Evolutionary conservation across 2,329 filamentous ascomycete genomes (phyloP), one percentile per base, ranked within the genome.

Genomic region (Trichophyton equinum): DNA sequence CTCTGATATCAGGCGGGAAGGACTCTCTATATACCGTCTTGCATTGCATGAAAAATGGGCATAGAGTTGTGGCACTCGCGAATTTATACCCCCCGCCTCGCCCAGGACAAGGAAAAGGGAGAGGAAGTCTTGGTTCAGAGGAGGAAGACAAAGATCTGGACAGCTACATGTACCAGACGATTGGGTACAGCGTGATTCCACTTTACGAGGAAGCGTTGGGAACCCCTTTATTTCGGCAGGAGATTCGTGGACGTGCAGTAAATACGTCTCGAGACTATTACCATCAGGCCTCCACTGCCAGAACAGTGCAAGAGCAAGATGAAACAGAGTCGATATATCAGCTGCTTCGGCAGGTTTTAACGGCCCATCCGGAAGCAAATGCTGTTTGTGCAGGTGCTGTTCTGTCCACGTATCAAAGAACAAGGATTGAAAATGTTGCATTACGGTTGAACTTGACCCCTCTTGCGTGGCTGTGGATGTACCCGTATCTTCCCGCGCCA

Each of bases 101-200:
- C 8, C 55, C 9, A 57, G 36, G 40, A 44, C 22, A 22, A 57
- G 6, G 4, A n/a, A 65, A 62, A n/a, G 62, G 59, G 57, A 42
- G 64, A 9, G 60, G 64, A 4, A 38, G 33, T 36, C 49, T 61
- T 7, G 71, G 78, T n/a, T n/a, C 40, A 55, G 72, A 69, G 56
- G 77, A 71, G 27, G 77, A 81, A 40, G 77, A 79, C 64, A 76
- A 81, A 61, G 89, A 97, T 72, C 81, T 95, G 67, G 90, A 99
- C 74, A 96, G 91, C 77, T 97, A 94, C 84, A 99, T 99, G 94
- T 99, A 97, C 78, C 94, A 99, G 78, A 99, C 94, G 2, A 89
- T 96, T 63, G 94, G 94, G 11, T 90, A 97, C 74, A 81, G 84
- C 62, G 78, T 96, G 18, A 86, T 97, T 61, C 90, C 91, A 1